Conservation (phyloP, 768 basidiomycete genomes). For the Amylocystis lapponica region DNA sequence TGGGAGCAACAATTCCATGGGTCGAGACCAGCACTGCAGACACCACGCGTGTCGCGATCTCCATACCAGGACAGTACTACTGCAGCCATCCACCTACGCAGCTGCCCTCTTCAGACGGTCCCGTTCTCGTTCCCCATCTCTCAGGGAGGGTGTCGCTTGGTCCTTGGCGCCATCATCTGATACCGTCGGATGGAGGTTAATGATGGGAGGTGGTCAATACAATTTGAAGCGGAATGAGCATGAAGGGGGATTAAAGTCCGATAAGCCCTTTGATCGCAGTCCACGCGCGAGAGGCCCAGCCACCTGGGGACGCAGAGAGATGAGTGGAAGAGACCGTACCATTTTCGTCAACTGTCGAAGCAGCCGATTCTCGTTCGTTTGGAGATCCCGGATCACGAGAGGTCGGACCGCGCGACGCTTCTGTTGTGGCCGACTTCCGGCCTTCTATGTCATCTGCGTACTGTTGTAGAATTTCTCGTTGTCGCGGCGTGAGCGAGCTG, state of each 20-base stretch:
- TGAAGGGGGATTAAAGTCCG: constrained; percentile 59
- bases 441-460: constrained; percentile 95
- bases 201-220: background rate
- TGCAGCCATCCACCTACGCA: no score
- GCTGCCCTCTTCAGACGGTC: constrained; percentile 48
- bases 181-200: constrained; percentile 10
- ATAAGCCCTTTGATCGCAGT: constrained; percentile 63
- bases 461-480: constrained; percentile 81
- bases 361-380: constrained; percentile 14
- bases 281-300: constrained; percentile 69
- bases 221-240: constrained; percentile 26
- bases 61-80: no score
- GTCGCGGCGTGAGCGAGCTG: constrained; percentile 78
- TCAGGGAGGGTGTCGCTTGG: no score
- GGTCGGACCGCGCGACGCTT: constrained; percentile 15
- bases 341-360: constrained; percentile 40
- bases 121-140: constrained; percentile 37
- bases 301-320: constrained; percentile 49
- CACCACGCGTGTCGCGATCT: background rate
- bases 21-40: background rate
- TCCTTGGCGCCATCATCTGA: constrained; percentile 24
- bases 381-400: constrained; percentile 17
- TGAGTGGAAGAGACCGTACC: constrained; percentile 73
- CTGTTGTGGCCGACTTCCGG: constrained; percentile 24
- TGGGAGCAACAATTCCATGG: no score